Evolutionary conservation across 495 filamentous ascomycete species (phyloP).

Genomic region (Bacidia gigantensis): DNA sequence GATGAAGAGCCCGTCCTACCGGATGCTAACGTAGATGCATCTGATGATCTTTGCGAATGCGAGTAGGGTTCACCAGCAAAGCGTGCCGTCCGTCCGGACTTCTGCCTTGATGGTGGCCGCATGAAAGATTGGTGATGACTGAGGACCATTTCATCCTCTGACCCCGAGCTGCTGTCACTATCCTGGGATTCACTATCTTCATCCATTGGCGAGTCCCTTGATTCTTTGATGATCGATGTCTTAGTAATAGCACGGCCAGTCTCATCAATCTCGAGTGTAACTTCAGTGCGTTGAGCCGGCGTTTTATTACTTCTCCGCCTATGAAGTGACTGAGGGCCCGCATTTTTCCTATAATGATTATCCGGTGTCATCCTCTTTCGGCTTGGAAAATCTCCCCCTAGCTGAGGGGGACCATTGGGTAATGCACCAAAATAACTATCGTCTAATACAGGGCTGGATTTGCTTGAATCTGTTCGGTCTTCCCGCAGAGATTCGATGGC

Average conservation of each 20-base stretch:
- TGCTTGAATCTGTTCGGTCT: constrained; percentile 15
- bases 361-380: constrained; percentile 3
- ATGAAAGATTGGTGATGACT: constrained; percentile 51
- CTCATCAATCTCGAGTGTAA: constrained; percentile 58
- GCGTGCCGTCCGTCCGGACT: constrained; percentile 33
- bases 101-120: constrained; percentile 34
- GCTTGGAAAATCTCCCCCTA: background rate
- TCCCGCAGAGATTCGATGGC: constrained; percentile 17
- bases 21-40: constrained; percentile 32
- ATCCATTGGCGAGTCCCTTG: constrained; percentile 26
- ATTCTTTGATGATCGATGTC: constrained; percentile 38
- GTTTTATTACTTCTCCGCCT: background rate
- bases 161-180: constrained; percentile 38
- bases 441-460: constrained; percentile 2
- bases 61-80: constrained; percentile 42
- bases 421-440: constrained; percentile 13
- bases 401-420: constrained; percentile 7
- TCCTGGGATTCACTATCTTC: constrained; percentile 35
- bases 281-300: constrained; percentile 35
- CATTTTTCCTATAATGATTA: constrained; percentile 1
- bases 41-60: constrained; percentile 35
- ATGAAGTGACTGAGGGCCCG: background rate
- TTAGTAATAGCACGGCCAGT: constrained; percentile 60
- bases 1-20: background rate
- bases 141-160: constrained; percentile 51